Evolutionary conservation across 371 early-diverging fungal species (phyloP).

Genomic region (Actinomortierella ambigua): DNA sequence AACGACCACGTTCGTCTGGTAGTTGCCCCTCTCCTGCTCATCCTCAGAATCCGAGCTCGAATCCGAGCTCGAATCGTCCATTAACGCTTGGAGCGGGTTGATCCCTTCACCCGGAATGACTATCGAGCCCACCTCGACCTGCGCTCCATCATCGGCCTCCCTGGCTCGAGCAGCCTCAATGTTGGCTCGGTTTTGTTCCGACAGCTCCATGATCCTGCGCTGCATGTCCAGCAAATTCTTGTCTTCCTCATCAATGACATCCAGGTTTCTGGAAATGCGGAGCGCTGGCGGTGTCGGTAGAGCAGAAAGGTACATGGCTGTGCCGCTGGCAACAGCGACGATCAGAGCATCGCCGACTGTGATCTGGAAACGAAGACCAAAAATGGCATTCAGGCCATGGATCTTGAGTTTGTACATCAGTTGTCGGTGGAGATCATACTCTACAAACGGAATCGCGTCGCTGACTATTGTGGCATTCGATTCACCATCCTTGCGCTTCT

Average conservation of each 20-base stretch:
- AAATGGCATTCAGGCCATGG: slow-evolving; percentile 74
- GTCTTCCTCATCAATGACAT: slow-evolving; percentile 72
- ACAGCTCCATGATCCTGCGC: slow-evolving; percentile 58
- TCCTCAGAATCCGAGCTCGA: slow-evolving; percentile 47
- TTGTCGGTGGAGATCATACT: slow-evolving; percentile 81
- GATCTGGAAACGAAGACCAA: slow-evolving; percentile 72
- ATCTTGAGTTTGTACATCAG: slow-evolving; percentile 73
- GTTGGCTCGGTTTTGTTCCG: slow-evolving; percentile 59
- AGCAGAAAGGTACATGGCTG: slow-evolving; percentile 67
- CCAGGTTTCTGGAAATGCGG: slow-evolving; percentile 69
- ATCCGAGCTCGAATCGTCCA: slow-evolving; percentile 40
- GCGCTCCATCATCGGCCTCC: slow-evolving; percentile 26
- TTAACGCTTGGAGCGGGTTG: slow-evolving; percentile 5
- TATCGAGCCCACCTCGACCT: slow-evolving; percentile 8
- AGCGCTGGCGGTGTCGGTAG: slow-evolving; percentile 71
- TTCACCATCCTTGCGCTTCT: slow-evolving; percentile 61
- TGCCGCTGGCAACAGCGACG: slow-evolving; percentile 75
- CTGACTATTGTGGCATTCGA: slow-evolving; percentile 62
- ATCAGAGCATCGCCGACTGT: slow-evolving; percentile 69
- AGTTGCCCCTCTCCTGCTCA: slow-evolving; percentile 43
- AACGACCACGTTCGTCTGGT: slow-evolving; percentile 57
- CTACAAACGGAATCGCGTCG: slow-evolving; percentile 77
- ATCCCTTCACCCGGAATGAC: slow-evolving; percentile 17
- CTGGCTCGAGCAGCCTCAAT: slow-evolving; percentile 58
- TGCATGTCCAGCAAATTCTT: slow-evolving; percentile 64